phyloP scores from a whole-genome alignment of 345 rosid species.

The Diplotaxis tenuifolia region DNA sequence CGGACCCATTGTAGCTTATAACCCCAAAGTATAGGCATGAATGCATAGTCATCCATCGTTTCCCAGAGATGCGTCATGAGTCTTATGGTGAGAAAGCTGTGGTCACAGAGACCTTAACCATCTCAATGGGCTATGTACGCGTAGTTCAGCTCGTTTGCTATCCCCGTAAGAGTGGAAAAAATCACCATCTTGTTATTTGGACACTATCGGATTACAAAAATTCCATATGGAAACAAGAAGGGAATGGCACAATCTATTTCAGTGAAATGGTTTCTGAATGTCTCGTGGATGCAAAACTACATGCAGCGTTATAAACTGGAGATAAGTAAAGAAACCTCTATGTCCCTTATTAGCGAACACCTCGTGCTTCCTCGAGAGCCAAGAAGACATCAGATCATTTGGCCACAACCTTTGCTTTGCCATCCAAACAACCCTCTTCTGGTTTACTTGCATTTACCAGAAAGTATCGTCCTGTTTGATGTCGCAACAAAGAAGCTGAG shows the following conservation, averaged over 20 bases:
- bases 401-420: conserved; percentile 6
- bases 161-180: background rate
- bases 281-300: conserved; percentile 8
- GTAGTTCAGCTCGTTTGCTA: conserved; percentile 8
- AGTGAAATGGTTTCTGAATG: background rate
- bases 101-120: conserved; percentile 1
- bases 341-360: background rate
- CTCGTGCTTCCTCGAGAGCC: background rate
- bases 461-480: background rate
- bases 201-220: conserved; percentile 4
- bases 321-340: background rate
- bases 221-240: conserved; percentile 1
- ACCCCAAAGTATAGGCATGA: background rate
- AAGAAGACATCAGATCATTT: background rate
- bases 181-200: conserved; percentile 4
- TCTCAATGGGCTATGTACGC: conserved; percentile 8
- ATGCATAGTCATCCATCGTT: background rate
- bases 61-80: background rate
- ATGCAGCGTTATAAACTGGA: background rate
- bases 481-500: background rate
- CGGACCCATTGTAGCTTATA: conserved; percentile 7
- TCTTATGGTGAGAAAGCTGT: background rate
- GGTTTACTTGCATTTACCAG: background rate
- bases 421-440: conserved; percentile 12
- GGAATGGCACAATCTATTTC: conserved; percentile 1